Evolutionary conservation across 345 rosid genomes (phyloP), one percentile per base, ranked within the genome.

Genomic region (Moringa oleifera): DNA sequence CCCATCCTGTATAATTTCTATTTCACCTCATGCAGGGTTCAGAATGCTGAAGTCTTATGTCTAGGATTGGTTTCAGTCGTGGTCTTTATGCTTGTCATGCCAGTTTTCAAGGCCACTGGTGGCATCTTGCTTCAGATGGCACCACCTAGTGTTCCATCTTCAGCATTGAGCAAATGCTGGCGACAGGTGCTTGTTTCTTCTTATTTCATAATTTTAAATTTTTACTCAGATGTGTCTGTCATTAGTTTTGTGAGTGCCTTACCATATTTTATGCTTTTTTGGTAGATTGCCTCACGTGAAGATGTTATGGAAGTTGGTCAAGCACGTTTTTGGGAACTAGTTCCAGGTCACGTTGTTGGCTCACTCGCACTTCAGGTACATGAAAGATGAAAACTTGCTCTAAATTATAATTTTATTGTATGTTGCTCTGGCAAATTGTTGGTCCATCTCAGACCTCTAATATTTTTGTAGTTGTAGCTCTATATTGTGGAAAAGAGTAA

Each of bases 291-390:
- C 57, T 77, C 82, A 71, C 83, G 75, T 13, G 96, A 83, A 76
- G 99, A 86, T 74, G 89, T 88, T 59, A 52, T 47, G 5, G 95
- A 94, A 73, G 87, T 88, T 58, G 78, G 87, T 22, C 78, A 85
- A 69, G 91, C 97, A 58, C 89, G 91, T 56, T 88, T 94, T 66
- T 94, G 99, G 97, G 99, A 90, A 80, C 72, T 86, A 66, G 92
- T 90, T 51, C 99, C 97, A 28, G 96, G 97, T 45, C 97, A 90
- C 72, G 84, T 77, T 59, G 85, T 88, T 60, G 97, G 99, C 57
- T 88, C 96, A 25, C 73, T 94, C 60, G 75, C 85, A 51, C 75
- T 94, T 51, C 87, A 79, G 96, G 97, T 86, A 79, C n/a, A n/a
- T n/a, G n/a, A n/a, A n/a, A n/a, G n/a, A n/a, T n/a, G n/a, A n/a